Conservation (phyloP, 2,329 filamentous ascomycete species). For the Aspergillus felis region DNA sequence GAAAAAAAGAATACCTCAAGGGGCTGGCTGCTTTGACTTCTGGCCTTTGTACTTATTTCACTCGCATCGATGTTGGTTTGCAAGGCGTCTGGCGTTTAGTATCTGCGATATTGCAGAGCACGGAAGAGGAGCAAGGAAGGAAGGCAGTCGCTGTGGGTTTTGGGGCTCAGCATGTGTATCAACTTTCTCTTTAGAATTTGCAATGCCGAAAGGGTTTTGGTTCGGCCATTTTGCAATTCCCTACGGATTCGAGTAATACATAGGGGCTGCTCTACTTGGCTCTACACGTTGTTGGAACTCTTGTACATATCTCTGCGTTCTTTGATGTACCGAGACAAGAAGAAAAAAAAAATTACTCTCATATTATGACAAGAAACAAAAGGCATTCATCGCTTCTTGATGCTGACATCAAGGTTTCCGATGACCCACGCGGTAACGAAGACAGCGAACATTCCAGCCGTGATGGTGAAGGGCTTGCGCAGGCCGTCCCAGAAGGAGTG, state of each 20-base stretch:
- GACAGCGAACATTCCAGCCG: constrained; percentile 66
- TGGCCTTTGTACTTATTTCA: not conserved
- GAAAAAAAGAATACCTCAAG: not conserved
- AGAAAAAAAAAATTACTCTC: constrained; percentile 7
- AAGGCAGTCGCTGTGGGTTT: not conserved
- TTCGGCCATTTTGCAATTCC: not conserved
- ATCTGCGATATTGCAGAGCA: not conserved
- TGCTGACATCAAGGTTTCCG: constrained; percentile 76
- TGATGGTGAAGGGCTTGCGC: constrained; percentile 82
- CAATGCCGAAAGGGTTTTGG: not conserved
- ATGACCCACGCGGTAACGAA: constrained; percentile 73
- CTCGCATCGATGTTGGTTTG: constrained; percentile 7
- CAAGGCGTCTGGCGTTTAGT: constrained; percentile 17
- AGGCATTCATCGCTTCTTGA: constrained; percentile 54
- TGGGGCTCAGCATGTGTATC: not conserved
- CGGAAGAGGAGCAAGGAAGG: not conserved
- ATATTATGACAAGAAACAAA: constrained; percentile 11
- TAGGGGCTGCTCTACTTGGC: not conserved
- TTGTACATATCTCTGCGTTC: not conserved
- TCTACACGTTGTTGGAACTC: not conserved
- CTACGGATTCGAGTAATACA: not conserved
- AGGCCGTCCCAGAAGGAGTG: constrained; percentile 70
- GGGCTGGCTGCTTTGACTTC: not conserved
- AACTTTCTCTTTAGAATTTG: not conserved
- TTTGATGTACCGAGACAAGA: constrained; percentile 6